Percentiles rank a stretch among this genome's conserved stretches.
phyloP scores from a whole-genome alignment of 2,329 filamentous ascomycete species.

The Arthroderma uncinatum region DNA sequence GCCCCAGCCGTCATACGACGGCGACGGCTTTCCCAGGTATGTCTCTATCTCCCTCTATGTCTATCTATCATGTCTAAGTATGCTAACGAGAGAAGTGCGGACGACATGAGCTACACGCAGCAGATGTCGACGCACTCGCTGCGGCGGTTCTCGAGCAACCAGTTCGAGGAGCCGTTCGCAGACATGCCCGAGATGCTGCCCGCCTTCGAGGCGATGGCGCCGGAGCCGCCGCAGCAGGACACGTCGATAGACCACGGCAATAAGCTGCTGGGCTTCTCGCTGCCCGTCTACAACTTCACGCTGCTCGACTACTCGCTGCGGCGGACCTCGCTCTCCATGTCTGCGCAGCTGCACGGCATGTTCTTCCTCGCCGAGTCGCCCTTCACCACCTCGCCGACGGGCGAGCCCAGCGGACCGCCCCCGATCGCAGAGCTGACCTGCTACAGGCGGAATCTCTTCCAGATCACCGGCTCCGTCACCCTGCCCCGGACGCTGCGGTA shows the following conservation, averaged over 20 bases:
- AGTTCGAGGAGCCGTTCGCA: constrained; percentile 41
- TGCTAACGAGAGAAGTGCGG: constrained; percentile 32
- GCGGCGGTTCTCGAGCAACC: constrained; percentile 41
- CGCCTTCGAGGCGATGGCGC: constrained; percentile 25
- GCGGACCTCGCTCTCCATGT: constrained; percentile 45
- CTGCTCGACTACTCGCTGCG: constrained; percentile 50
- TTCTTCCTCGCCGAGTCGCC: constrained; percentile 57
- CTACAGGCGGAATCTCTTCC: constrained; percentile 90
- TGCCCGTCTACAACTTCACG: constrained; percentile 49
- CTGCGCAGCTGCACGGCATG: constrained; percentile 56
- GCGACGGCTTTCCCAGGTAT: constrained; percentile 51
- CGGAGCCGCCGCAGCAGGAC: constrained; percentile 21
- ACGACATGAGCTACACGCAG: constrained; percentile 42
- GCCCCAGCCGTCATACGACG: constrained; percentile 49
- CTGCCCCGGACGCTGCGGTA: constrained; percentile 67
- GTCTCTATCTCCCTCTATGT: constrained; percentile 17
- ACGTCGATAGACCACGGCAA: constrained; percentile 54
- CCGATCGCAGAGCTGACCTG: constrained; percentile 70
- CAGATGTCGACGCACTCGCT: constrained; percentile 27
- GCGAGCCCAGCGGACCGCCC: constrained; percentile 41
- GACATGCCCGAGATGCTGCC: constrained; percentile 31
- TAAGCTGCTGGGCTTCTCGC: constrained; percentile 63
- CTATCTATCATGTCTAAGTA: constrained; percentile 15
- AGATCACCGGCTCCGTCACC: constrained; percentile 82
- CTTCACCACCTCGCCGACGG: constrained; percentile 46